phyloP scores from a whole-genome alignment of 306 rosid genomes.

The Cucumis hystrix region DNA sequence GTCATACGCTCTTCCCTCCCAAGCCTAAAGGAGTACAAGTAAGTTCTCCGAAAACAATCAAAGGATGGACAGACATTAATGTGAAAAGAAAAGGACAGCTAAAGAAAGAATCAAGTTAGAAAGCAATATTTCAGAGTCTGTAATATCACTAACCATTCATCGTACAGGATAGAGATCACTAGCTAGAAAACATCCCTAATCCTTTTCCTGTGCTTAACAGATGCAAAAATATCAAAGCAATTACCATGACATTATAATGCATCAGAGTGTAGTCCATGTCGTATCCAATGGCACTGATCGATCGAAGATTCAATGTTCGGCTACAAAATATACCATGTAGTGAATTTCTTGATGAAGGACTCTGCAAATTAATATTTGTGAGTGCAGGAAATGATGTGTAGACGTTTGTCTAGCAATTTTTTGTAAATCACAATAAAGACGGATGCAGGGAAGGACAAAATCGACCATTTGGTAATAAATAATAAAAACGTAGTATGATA shows the following conservation, averaged over 20 bases:
- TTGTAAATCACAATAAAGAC: not conserved
- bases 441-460: not conserved
- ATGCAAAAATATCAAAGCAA: not conserved
- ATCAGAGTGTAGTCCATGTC: conserved; percentile 97
- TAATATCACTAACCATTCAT: not conserved
- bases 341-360: conserved; percentile 67
- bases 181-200: conserved; percentile 1
- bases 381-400: not conserved
- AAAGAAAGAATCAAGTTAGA: not conserved
- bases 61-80: not conserved
- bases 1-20: conserved; percentile 98
- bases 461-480: not conserved
- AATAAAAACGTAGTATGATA: not conserved
- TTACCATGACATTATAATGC: conserved; percentile 89
- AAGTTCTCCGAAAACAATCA: not conserved
- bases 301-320: conserved; percentile 90
- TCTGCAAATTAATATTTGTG: conserved; percentile 32
- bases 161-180: not conserved
- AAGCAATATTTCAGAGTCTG: not conserved
- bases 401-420: not conserved
- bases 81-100: not conserved
- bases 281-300: conserved; percentile 95
- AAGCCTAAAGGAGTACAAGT: conserved; percentile 44
- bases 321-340: conserved; percentile 85
- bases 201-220: not conserved